These are phyloP conservation scores for Pelargonium myrrhifolium DNA, from an alignment of 441 rosid genomes.

Conservation along the genomic window DNA sequence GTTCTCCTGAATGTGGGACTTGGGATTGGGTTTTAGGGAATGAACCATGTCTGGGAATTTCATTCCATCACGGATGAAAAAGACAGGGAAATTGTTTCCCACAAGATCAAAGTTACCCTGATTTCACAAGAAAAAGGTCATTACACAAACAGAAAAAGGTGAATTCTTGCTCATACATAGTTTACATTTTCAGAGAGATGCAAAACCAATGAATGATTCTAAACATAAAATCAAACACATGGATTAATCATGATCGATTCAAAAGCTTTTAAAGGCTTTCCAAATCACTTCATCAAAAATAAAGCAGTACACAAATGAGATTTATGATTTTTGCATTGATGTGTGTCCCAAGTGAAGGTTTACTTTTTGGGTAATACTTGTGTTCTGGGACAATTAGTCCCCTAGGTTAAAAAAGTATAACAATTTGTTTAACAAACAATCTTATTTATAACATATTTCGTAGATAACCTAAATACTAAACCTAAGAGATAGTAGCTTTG, in stretches of 20 bases:
- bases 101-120: conserved; percentile 97
- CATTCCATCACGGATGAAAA: conserved; percentile 86
- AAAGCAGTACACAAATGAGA: not conserved
- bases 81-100: conserved; percentile 94
- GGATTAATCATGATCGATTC: not conserved
- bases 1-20: conserved; percentile 81
- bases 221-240: not conserved
- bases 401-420: not conserved
- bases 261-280: not conserved
- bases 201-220: not conserved
- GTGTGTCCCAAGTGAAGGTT: not conserved
- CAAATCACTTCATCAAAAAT: not conserved
- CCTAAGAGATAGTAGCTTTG: not conserved
- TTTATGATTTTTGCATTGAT: not conserved
- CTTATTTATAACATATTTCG: not conserved
- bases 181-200: not conserved
- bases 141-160: not conserved
- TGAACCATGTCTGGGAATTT: conserved; percentile 94
- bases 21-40: conserved; percentile 87
- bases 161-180: not conserved
- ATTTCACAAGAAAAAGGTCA: conserved; percentile 13
- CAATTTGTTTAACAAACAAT: not conserved
- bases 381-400: not conserved
- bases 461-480: not conserved
- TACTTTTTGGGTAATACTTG: not conserved